These are phyloP conservation scores for Paramyrothecium roridum DNA, from an alignment of 2,329 filamentous ascomycete species.

Conservation along the genomic window DNA sequence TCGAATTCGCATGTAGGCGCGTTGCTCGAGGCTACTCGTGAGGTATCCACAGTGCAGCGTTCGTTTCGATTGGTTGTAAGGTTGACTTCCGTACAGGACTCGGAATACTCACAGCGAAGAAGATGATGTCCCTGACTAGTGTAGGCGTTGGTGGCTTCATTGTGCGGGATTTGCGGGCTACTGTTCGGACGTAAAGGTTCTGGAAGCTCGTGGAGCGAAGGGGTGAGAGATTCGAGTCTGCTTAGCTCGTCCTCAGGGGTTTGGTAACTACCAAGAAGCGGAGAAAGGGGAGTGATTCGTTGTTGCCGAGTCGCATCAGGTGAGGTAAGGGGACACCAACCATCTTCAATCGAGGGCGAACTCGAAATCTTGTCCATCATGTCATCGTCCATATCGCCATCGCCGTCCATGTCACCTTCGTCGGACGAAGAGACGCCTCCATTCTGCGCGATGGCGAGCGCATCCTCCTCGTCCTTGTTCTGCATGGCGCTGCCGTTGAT, in stretches of 20 bases:
- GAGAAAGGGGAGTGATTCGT: slow-evolving; percentile 39
- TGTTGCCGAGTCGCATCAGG: slow-evolving; percentile 38
- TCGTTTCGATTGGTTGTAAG: slow-evolving; percentile 25
- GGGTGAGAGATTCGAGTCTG: not conserved
- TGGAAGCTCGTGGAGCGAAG: slow-evolving; percentile 19
- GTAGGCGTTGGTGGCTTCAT: not conserved
- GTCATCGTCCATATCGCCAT: slow-evolving; percentile 79
- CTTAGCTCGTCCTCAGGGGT: slow-evolving; percentile 4
- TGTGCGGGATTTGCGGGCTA: not conserved
- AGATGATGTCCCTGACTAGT: slow-evolving; percentile 33
- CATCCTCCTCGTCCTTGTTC: slow-evolving; percentile 49
- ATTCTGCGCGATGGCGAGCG: slow-evolving; percentile 59
- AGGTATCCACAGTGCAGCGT: too few relatives aligned
- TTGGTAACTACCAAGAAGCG: slow-evolving; percentile 27
- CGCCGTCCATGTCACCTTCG: slow-evolving; percentile 64
- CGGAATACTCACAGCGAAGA: slow-evolving; percentile 46
- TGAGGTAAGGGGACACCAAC: slow-evolving; percentile 64
- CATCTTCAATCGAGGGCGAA: slow-evolving; percentile 98
- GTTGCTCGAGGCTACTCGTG: too few relatives aligned
- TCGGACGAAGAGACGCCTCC: slow-evolving; percentile 50
- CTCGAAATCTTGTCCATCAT: slow-evolving; percentile 99
- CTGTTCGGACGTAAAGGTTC: slow-evolving; percentile 20
- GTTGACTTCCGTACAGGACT: slow-evolving; percentile 12
- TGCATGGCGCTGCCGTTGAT: slow-evolving; percentile 19
- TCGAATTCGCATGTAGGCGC: too few relatives aligned